Evolutionary conservation across 176 grass and related monocot genomes (phyloP), one percentile per base, ranked within the genome.

Genomic region (Miscanthus lutarioriparius): DNA sequence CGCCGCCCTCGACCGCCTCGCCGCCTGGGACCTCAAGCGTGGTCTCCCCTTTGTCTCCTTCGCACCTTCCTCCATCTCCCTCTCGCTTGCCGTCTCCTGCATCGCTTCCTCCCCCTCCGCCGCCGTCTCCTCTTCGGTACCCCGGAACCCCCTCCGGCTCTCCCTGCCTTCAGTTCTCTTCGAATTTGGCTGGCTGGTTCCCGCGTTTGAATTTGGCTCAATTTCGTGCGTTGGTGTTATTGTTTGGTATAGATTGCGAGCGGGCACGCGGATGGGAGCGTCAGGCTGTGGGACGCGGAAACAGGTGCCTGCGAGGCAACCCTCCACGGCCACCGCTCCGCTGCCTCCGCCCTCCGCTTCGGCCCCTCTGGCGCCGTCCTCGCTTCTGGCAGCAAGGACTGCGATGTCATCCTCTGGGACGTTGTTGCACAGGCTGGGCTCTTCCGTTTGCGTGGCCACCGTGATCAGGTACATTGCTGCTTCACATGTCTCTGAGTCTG

Each of bases 371-470:
- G 85, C 33, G 90, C 95, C 7, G 72, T 98, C 22, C 87, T 98
- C 6, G 92, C 95, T 25, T 98, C 95, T 22, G 95, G 92, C 39
- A 88, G 95, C 56, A 98, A 95, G 82, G 95, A 98, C 75, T 98
- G 92, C 40, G 95, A 98, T 59, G 72, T 98, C 69, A 98, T 98
- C 27, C 75, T 98, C 25, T 98, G 95, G 95, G 95, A 98, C 56
- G 91, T 98, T 4, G 87, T 98, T 32, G 91, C 88, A 14, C 92
- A 98, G 90, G 82, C 92, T 5, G 95, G 95, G 11, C 67, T 95
- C 45, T 98, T 95, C 77, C 89, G 95, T 16, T 82, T 98, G 45
- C 84, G 90, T 9, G 95, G 95, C 48, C 95, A 98, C 87, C 92
- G 92, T 20, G 95, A 98, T 70, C 95, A 98, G 92, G 95, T 90